These are phyloP conservation scores for Agaricus sinodeliciosus DNA, from an alignment of 768 basidiomycete species.

Conservation along the genomic window DNA sequence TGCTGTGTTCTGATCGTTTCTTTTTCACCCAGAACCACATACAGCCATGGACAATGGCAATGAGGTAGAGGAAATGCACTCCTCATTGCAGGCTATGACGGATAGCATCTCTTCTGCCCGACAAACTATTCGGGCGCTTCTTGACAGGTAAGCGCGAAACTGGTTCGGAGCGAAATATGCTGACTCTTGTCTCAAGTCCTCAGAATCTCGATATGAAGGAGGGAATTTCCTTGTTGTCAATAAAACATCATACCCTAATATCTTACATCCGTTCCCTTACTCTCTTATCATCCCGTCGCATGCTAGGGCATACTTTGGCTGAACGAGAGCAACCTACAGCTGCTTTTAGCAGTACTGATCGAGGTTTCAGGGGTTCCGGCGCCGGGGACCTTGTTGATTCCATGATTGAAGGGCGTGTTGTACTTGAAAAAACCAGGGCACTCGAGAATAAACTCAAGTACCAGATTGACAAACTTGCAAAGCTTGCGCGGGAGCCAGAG, in stretches of 20 bases:
- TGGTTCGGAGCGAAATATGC: background rate
- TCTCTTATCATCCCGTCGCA: slow-evolving; percentile 65
- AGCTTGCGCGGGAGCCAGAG: slow-evolving; percentile 59
- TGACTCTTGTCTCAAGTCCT: slow-evolving; percentile 11
- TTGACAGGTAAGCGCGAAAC: slow-evolving; percentile 40
- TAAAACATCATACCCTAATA: slow-evolving; percentile 80
- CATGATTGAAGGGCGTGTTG: slow-evolving; percentile 71
- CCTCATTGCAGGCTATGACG: slow-evolving; percentile 50
- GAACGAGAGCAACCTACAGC: slow-evolving; percentile 40
- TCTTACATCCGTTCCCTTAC: slow-evolving; percentile 82
- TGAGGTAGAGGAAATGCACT: slow-evolving; percentile 19
- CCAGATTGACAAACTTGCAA: slow-evolving; percentile 92
- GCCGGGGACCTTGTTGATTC: slow-evolving; percentile 74
- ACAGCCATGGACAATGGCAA: slow-evolving; percentile 17
- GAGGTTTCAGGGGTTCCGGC: slow-evolving; percentile 47
- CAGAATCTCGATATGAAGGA: slow-evolving; percentile 46
- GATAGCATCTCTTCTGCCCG: slow-evolving; percentile 56
- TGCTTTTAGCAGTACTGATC: slow-evolving; percentile 46
- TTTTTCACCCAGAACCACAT: slow-evolving; percentile 9
- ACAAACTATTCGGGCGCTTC: slow-evolving; percentile 45
- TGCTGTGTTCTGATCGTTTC: slow-evolving; percentile 5
- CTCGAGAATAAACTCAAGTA: slow-evolving; percentile 88
- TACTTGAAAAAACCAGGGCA: slow-evolving; percentile 82
- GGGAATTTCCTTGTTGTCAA: slow-evolving; percentile 86
- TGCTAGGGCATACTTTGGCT: slow-evolving; percentile 56